Evolutionary conservation across 352 stramenopile genomes (phyloP), one percentile per base, ranked within the genome.

Genomic region (Phytophthora chlamydospora): DNA sequence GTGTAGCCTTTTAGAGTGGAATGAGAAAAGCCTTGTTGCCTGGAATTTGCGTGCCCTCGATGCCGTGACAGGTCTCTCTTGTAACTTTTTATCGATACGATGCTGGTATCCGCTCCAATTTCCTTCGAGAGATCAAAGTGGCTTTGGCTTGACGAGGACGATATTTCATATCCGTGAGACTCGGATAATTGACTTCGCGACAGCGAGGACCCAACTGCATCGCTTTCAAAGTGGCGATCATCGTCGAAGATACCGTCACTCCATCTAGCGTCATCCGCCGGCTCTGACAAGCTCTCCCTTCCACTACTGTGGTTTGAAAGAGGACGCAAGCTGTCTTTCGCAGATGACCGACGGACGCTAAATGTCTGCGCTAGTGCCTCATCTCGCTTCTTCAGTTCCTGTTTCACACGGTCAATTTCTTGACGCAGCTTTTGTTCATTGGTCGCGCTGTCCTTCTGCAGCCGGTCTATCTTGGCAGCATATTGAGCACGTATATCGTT

Each of bases 181-280:
- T 75, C 58, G 0, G 80, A 89, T 4, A 88, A 46, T 39, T 89
- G 73, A 42, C 78, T 92, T 57, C 75, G 73, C 10, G 80, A 89
- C 11, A 88, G 63, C 14, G 78, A 89, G 11, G 63, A 80, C 2
- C 73, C 71, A 11, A 86, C 58, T 31, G 42, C 54, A 36, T 78
- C 53, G 21, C 38, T 66, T 54, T 73, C 65, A 34, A 66, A 56
- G 1, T 66, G 59, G 8, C 65, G 62, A 31, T 78, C 76, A 42
- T 68, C 57, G 17, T 72, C 60, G 14, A 73, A 58, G 1, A 56
- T 56, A n/a, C 68, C 60, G 9, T 71, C 52, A 40, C 56, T 71
- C 66, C 58, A 76, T 33, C 44, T 47, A 29, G 46, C 44, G 27
- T 65, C 55, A 33, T 68, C 49, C n/a, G 44, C 17, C 12, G 68